Evolutionary conservation across 2,329 filamentous ascomycete genomes (phyloP), one percentile per base, ranked within the genome.

Genomic region (Diaporthe amygdali): DNA sequence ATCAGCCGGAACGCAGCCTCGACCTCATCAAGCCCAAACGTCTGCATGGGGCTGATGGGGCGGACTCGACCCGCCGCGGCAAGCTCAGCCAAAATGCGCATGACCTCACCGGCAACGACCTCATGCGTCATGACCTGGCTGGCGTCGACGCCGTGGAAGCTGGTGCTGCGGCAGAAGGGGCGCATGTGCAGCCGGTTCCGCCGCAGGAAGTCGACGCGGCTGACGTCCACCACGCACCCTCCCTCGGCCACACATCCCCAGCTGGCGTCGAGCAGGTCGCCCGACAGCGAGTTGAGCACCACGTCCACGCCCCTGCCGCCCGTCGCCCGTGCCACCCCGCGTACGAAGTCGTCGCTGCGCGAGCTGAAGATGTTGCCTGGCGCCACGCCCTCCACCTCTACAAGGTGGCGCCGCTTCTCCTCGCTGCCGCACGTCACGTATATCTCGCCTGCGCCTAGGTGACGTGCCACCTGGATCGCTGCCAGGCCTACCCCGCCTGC

Each of bases 1-100:
- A 86, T 78, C 44, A 78, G 77, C 2, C 81, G 76, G 73, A 84
- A 81, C 1, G 81, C 81, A 1, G 79, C 73, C 20, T 74, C 73
- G 15, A 73, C 74, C 30, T 71, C 70, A n/a, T n/a, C n/a, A n/a
- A n/a, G n/a, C n/a, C n/a, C n/a, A n/a, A n/a, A n/a, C n/a, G n/a
- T n/a, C n/a, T n/a, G n/a, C n/a, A n/a, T n/a, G n/a, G n/a, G n/a
- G n/a, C n/a, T n/a, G n/a, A n/a, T n/a, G n/a, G n/a, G n/a, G n/a
- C n/a, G n/a, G n/a, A n/a, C n/a, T n/a, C n/a, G n/a, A n/a, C n/a
- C n/a, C n/a, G n/a, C n/a, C n/a, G n/a, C n/a, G n/a, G n/a, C n/a
- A n/a, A n/a, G n/a, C n/a, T n/a, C n/a, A n/a, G n/a, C n/a, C n/a
- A n/a, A 70, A 78, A 22, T 25, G 34, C 51, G n/a, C 49, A 55